Conservation (phyloP, 495 filamentous ascomycete genomes). For the Recurvomyces mirabilis region DNA sequence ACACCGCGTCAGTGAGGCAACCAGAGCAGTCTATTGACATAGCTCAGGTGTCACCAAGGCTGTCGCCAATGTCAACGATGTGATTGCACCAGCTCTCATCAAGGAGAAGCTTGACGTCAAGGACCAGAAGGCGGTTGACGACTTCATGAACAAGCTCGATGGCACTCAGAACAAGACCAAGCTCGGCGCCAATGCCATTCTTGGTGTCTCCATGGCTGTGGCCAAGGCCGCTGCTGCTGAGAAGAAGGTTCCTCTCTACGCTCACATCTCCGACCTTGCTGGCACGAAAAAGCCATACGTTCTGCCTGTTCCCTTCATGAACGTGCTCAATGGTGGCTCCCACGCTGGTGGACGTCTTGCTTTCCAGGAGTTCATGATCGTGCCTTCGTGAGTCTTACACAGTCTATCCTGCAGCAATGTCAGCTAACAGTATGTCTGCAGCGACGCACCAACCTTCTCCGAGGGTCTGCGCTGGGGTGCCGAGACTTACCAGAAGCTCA, state of each 20-base stretch:
- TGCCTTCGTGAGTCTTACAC: constrained; percentile 61
- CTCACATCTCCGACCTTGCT: constrained; percentile 94
- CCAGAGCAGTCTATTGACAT: constrained; percentile 8
- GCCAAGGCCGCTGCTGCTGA: constrained; percentile 98
- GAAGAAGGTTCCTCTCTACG: constrained; percentile 96
- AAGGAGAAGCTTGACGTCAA: constrained; percentile 90
- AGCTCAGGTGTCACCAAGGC: constrained; percentile 72
- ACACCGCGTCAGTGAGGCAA: neutral
- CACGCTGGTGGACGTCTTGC: constrained; percentile 97
- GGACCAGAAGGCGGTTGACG: constrained; percentile 87
- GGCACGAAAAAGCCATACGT: constrained; percentile 99
- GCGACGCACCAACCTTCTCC: constrained; percentile 66
- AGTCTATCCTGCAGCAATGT: neutral
- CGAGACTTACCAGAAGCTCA: constrained; percentile 97
- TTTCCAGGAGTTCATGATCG: constrained; percentile 99
- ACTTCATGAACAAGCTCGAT: constrained; percentile 92
- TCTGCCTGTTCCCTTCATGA: constrained; percentile 98
- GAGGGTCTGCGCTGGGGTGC: constrained; percentile 92
- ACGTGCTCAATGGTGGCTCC: constrained; percentile 98
- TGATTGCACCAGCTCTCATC: constrained; percentile 85
- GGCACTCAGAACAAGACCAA: constrained; percentile 95
- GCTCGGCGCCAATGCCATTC: constrained; percentile 96
- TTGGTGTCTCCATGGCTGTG: constrained; percentile 89
- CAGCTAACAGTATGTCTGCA: neutral
- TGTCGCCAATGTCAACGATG: constrained; percentile 88